Percentiles rank a stretch among this genome's conserved stretches.
These are phyloP conservation scores for Pneumocystis oryctolagi DNA, from an alignment of 1,139 yeast species.

Conservation along the genomic window DNA sequence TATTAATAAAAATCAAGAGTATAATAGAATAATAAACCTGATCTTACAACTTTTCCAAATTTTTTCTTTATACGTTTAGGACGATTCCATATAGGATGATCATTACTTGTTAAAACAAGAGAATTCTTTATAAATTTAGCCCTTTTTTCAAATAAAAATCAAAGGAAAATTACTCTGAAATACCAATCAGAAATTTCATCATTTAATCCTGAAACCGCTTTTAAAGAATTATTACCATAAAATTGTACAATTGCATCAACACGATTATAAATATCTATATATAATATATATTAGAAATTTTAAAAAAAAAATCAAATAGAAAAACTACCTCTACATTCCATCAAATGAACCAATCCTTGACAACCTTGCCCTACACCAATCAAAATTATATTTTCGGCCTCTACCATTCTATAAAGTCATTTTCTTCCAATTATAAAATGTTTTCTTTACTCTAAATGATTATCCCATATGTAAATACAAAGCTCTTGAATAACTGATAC, in stretches of 20 bases:
- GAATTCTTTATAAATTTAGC: not conserved
- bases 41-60: not conserved
- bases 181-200: not conserved
- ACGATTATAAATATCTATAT: not conserved
- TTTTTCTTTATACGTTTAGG: not conserved
- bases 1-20: not conserved
- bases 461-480: slow-evolving; percentile 74
- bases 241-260: not conserved
- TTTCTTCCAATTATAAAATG: slow-evolving; percentile 18
- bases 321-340: slow-evolving; percentile 50
- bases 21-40: not conserved
- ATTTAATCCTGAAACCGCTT: not conserved
- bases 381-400: slow-evolving; percentile 55
- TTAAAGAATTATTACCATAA: not conserved
- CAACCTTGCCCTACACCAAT: slow-evolving; percentile 86
- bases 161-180: not conserved
- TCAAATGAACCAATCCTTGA: slow-evolving; percentile 70
- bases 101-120: not conserved
- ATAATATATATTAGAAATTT: not conserved
- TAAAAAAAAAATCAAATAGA: not conserved
- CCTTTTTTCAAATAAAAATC: not conserved
- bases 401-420: slow-evolving; percentile 30
- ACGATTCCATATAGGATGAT: not conserved
- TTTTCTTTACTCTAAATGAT: slow-evolving; percentile 40
- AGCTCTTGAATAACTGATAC: slow-evolving; percentile 57